Conservation (phyloP, 768 basidiomycete genomes). For the Polyporus arcularius region DNA sequence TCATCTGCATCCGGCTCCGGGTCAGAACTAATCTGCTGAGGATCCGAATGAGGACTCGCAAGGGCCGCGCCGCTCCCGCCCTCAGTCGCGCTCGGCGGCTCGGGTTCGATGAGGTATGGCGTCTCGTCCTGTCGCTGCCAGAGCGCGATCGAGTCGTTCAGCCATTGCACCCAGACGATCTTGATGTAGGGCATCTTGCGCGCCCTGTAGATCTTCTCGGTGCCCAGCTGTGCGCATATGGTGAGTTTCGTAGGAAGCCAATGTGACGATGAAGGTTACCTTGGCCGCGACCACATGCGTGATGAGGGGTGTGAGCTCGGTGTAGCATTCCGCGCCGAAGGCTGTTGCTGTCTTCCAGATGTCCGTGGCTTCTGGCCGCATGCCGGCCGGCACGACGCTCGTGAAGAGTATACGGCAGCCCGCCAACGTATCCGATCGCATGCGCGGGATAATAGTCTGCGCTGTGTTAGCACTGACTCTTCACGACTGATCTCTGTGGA, state of each 20-base stretch:
- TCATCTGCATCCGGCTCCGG: constrained; percentile 68
- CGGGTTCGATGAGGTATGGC: constrained; percentile 69
- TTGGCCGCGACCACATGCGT: constrained; percentile 95
- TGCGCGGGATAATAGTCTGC: constrained; percentile 82
- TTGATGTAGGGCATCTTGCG: constrained; percentile 67
- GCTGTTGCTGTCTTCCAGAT: constrained; percentile 84
- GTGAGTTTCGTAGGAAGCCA: constrained; percentile 2
- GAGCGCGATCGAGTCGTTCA: constrained; percentile 85
- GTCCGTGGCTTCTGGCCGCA: constrained; percentile 74
- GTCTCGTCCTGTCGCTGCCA: constrained; percentile 84
- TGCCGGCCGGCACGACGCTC: constrained; percentile 91
- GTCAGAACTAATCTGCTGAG: constrained; percentile 61
- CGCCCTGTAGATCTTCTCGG: constrained; percentile 88
- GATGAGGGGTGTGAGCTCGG: constrained; percentile 60
- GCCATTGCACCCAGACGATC: constrained; percentile 89
- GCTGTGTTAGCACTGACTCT: background rate
- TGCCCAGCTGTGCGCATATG: constrained; percentile 61
- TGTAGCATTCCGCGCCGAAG: constrained; percentile 85
- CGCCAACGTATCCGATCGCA: constrained; percentile 75
- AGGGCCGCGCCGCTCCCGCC: constrained; percentile 33
- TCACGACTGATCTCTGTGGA: constrained; percentile 4
- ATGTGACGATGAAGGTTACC: constrained; percentile 41
- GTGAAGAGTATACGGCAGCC: constrained; percentile 89
- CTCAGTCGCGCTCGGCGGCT: constrained; percentile 34
- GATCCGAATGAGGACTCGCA: constrained; percentile 47